phyloP scores from a whole-genome alignment of 1,284 basidiomycete species.

The Irpex lacteus region DNA sequence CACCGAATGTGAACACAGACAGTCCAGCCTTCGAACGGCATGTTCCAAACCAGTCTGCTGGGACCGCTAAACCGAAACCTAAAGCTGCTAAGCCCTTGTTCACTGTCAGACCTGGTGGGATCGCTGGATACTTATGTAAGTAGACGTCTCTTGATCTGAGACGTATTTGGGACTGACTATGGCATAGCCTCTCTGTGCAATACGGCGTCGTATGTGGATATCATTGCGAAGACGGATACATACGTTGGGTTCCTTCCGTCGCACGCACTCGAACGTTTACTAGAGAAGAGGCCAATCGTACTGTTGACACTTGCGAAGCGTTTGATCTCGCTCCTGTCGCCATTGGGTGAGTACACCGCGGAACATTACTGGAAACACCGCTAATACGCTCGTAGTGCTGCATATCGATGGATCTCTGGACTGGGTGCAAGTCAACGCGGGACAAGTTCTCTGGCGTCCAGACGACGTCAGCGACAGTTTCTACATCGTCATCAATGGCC shows the following conservation, averaged over 20 bases:
- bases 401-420: conserved; percentile 98
- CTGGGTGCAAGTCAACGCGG: conserved; percentile 96
- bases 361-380: not conserved
- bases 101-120: conserved; percentile 96
- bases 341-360: conserved; percentile 58
- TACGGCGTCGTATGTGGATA: conserved; percentile 94
- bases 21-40: conserved; percentile 6
- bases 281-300: conserved; percentile 94
- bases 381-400: conserved; percentile 54
- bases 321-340: conserved; percentile 90
- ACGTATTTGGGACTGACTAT: conserved; percentile 1
- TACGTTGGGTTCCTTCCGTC: conserved; percentile 95
- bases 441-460: conserved; percentile 90
- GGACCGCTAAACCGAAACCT: not conserved
- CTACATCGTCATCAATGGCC: conserved; percentile 98
- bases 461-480: conserved; percentile 91
- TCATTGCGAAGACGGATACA: conserved; percentile 94
- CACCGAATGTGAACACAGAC: not conserved
- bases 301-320: conserved; percentile 96
- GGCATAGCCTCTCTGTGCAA: conserved; percentile 80
- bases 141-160: not conserved
- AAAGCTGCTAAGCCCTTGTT: conserved; percentile 67
- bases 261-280: conserved; percentile 82
- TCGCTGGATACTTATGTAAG: conserved; percentile 93
- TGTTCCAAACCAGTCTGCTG: conserved; percentile 1